These are phyloP conservation scores for Aplosporella prunicola DNA, from an alignment of 2,329 filamentous ascomycete genomes.

Conservation along the genomic window DNA sequence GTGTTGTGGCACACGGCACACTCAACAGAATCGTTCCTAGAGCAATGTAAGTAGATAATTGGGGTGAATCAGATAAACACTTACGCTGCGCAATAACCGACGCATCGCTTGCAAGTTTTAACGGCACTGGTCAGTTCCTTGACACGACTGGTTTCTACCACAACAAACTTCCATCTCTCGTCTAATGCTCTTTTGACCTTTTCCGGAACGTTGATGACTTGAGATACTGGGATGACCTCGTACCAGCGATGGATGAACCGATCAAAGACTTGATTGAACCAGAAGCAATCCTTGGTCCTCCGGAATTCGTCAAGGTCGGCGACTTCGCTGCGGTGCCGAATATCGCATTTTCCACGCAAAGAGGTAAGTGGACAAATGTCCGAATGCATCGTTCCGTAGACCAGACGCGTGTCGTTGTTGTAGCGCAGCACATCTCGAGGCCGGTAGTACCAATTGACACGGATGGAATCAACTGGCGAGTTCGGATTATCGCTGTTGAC, in stretches of 20 bases:
- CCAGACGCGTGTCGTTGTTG: constrained; percentile 77
- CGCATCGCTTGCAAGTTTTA: constrained; percentile 91
- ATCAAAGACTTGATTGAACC: constrained; percentile 96
- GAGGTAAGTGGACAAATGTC: constrained; percentile 89
- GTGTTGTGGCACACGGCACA: constrained; percentile 91
- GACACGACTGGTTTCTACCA: constrained; percentile 85
- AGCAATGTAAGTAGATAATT: constrained; percentile 6
- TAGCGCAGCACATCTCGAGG: constrained; percentile 92
- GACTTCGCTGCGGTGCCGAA: constrained; percentile 82
- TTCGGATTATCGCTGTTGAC: constrained; percentile 58
- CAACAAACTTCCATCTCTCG: constrained; percentile 91
- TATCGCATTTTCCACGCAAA: constrained; percentile 84
- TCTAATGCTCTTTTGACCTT: constrained; percentile 93
- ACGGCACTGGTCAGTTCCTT: constrained; percentile 95
- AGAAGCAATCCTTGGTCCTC: constrained; percentile 78
- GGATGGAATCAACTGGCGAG: constrained; percentile 71
- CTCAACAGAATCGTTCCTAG: constrained; percentile 85
- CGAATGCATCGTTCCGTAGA: constrained; percentile 98
- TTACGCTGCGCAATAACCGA: constrained; percentile 82
- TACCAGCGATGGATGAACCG: constrained; percentile 97
- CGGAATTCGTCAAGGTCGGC: constrained; percentile 73
- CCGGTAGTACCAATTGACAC: constrained; percentile 97
- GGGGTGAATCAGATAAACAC: constrained; percentile 23
- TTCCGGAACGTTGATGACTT: constrained; percentile 92
- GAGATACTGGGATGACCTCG: constrained; percentile 83